A percentile compares a stretch with the other conserved stretches of the same genome.
Conservation (phyloP, 192 early-diverging fungal species). For the Podila epicladia region DNA sequence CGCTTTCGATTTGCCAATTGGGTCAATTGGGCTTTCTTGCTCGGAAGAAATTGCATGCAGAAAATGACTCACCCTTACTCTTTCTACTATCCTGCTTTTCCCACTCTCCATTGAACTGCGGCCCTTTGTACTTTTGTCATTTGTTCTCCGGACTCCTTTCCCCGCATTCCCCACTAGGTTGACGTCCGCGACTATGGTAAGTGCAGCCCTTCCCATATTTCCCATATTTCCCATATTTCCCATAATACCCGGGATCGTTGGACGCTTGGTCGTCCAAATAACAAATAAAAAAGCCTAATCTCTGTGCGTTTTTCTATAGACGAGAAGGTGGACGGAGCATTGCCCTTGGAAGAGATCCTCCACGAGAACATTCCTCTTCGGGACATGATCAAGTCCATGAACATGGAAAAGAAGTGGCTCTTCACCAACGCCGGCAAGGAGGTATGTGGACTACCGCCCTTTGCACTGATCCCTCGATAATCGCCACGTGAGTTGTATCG, state of each 20-base stretch:
- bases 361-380: conserved; percentile 68
- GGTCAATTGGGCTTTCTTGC: not conserved
- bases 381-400: conserved; percentile 63
- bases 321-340: conserved; percentile 69
- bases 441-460: conserved; percentile 32
- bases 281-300: too few relatives aligned
- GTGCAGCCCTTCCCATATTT: not conserved
- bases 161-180: conserved; percentile 50
- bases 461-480: not conserved
- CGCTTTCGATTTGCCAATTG: too few relatives aligned
- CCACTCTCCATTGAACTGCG: not conserved
- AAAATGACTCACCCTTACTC: not conserved
- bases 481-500: not conserved
- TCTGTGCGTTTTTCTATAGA: conserved; percentile 28
- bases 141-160: not conserved
- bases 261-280: too few relatives aligned
- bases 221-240: not conserved
- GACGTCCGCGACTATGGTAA: conserved; percentile 72
- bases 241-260: too few relatives aligned
- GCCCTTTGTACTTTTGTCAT: too few relatives aligned
- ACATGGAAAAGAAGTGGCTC: conserved; percentile 72
- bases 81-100: not conserved
- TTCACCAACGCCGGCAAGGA: conserved; percentile 81
- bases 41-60: too few relatives aligned
- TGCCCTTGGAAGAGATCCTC: conserved; percentile 73